Base-by-base conservation (phyloP, 257 asterid genomes). In the Plectranthus barbatus region DNA sequence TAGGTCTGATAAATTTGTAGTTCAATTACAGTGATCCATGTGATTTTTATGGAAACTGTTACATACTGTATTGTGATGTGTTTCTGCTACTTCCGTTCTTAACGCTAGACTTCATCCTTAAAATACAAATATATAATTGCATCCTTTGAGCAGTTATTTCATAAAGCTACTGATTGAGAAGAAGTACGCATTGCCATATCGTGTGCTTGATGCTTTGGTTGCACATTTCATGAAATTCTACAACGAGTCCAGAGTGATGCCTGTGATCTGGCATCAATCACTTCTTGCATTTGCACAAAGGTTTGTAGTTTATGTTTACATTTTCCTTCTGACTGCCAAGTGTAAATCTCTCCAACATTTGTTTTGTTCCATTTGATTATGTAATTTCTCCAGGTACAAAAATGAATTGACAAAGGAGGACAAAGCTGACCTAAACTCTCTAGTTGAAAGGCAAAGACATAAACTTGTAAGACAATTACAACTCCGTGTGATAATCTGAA, bases 201-300 rank as follows among this genome's bases (percentile, higher is more conserved):
- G 96, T 57, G 99, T 90, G 8, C 86, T 93, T 44, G 97, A 93
- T 77, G 95, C 96, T 11, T 76, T 93, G 88, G 95, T 85, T 52
- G 83, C 81, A 69, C 99, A 93, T 74, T 93, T 90, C 69, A 80
- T 87, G 99, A 85, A 37, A 74, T 90, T 85, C 80, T 69, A 65
- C 12, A 87, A 81, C 7, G 97, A 92, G 21, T 70, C 91, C 9
- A 85, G 94, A 67, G 68, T 76, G 75, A 93, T 93, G 99, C 99
- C 97, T 49, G 97, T 90, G 66, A 90, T 93, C 69, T 93, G 99
- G 97, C 99, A 93, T 69, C 96, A 83, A 70, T 93, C 97, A 41
- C 96, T 93, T 65, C 97, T 93, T 64, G 96, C 95, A 69, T 87
- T 93, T 78, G 95, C 80, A 21, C 96, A 90, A 75, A 90, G 96